These are phyloP conservation scores for Lactarius evosmus DNA, from an alignment of 768 basidiomycete genomes.

Conservation along the genomic window DNA sequence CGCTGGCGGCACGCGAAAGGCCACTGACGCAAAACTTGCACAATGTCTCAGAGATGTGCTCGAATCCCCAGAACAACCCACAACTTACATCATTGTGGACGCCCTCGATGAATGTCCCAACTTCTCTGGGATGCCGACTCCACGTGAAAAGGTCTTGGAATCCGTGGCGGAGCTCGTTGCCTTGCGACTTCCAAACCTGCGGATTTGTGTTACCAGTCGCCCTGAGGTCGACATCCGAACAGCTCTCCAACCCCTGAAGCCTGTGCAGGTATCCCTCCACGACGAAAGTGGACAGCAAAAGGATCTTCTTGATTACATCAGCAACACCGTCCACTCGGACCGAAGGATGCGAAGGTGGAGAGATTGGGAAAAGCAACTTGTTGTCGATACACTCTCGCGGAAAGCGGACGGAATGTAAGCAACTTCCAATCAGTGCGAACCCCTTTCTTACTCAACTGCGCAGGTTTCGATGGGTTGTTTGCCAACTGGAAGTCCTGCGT, in stretches of 20 bases:
- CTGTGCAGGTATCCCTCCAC: constrained; percentile 5
- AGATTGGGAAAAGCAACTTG: neutral
- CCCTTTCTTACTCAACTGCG: neutral
- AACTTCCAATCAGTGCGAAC: too few species aligned
- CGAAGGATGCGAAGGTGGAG: constrained; percentile 12
- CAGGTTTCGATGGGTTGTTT: constrained; percentile 20
- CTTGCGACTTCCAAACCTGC: neutral
- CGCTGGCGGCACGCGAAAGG: neutral
- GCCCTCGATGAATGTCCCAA: constrained; percentile 20
- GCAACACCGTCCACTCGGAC: neutral
- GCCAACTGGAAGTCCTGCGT: constrained; percentile 13
- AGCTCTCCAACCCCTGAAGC: neutral
- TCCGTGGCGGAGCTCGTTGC: neutral
- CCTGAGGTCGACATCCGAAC: constrained; percentile 11
- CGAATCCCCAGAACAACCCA: neutral
- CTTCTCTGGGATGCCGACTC: constrained; percentile 3
- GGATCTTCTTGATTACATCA: constrained; percentile 8
- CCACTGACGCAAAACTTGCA: neutral
- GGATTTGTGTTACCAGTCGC: constrained; percentile 9
- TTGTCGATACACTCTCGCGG: constrained; percentile 3
- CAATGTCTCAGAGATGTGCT: constrained; percentile 12
- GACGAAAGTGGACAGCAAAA: constrained; percentile 2
- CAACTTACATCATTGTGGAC: constrained; percentile 10
- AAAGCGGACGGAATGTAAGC: constrained; percentile 18
- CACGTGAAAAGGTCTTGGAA: constrained; percentile 8